Conservation (phyloP, 2,329 filamentous ascomycete genomes). For the Hypocrella siamensis region DNA sequence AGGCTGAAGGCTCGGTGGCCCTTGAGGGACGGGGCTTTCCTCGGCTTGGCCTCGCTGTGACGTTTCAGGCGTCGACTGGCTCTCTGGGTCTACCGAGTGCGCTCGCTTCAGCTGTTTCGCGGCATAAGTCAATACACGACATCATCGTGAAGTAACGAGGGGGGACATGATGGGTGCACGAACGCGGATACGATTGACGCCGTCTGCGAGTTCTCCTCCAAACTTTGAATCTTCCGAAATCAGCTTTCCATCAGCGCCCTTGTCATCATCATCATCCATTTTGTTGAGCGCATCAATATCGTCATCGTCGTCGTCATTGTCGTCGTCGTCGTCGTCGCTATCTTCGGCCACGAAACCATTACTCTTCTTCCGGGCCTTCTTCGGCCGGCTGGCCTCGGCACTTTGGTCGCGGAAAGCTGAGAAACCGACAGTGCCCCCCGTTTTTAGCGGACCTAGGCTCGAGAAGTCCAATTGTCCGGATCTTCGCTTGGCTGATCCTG, state of each 20-base stretch:
- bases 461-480: slow-evolving; percentile 77
- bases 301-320: slow-evolving; percentile 54
- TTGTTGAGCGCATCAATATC: slow-evolving; percentile 45
- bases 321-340: slow-evolving; percentile 59
- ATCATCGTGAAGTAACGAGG: background rate
- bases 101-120: slow-evolving; percentile 61
- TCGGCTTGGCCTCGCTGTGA: slow-evolving; percentile 24
- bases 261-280: slow-evolving; percentile 45
- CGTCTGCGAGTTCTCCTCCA: slow-evolving; percentile 62
- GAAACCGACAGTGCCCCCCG: slow-evolving; percentile 79
- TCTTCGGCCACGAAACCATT: slow-evolving; percentile 55
- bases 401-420: slow-evolving; percentile 68
- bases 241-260: slow-evolving; percentile 25
- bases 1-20: slow-evolving; percentile 2
- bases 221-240: slow-evolving; percentile 57
- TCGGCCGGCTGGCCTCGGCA: slow-evolving; percentile 36
- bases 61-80: slow-evolving; percentile 18
- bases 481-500: slow-evolving; percentile 54
- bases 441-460: slow-evolving; percentile 68
- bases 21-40: slow-evolving; percentile 21
- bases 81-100: slow-evolving; percentile 56
- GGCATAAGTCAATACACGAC: slow-evolving; percentile 3
- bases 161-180: slow-evolving; percentile 11
- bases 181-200: slow-evolving; percentile 70
- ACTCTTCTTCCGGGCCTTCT: slow-evolving; percentile 43